These are phyloP conservation scores for Penicillium ochrochloron DNA, from an alignment of 495 filamentous ascomycete genomes.

Conservation along the genomic window DNA sequence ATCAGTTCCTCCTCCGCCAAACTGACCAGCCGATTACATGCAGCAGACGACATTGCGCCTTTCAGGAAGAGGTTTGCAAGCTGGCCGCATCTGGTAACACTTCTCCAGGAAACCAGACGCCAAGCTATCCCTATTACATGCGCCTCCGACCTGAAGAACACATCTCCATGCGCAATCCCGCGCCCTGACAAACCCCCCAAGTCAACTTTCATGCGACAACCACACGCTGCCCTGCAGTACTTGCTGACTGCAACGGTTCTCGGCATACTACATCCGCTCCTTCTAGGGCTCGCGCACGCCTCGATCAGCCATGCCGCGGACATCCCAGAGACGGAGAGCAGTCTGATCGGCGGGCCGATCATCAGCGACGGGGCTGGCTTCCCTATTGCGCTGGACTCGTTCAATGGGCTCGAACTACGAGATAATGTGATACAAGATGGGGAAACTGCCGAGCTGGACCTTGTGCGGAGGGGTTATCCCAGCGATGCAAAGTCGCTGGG, in stretches of 20 bases:
- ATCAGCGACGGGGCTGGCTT: constrained; percentile 31
- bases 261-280: constrained; percentile 44
- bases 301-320: constrained; percentile 63
- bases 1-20: constrained; percentile 10
- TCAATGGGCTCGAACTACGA: constrained; percentile 41
- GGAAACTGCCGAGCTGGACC: constrained; percentile 57
- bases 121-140: not conserved
- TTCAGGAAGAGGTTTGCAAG: constrained; percentile 23
- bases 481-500: constrained; percentile 51
- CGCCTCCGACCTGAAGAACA: not conserved
- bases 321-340: constrained; percentile 51
- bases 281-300: constrained; percentile 56
- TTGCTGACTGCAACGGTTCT: constrained; percentile 67
- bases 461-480: constrained; percentile 61
- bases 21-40: constrained; percentile 18
- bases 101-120: constrained; percentile 9
- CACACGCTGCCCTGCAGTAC: constrained; percentile 68
- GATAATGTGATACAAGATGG: constrained; percentile 35
- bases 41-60: constrained; percentile 15
- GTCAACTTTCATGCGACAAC: constrained; percentile 57
- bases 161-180: constrained; percentile 23
- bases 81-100: constrained; percentile 16
- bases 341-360: constrained; percentile 34
- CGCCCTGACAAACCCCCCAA: constrained; percentile 7
- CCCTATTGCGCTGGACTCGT: constrained; percentile 37